Base-by-base conservation (phyloP, 2,329 filamentous ascomycete species). In the Pseudogymnoascus sp. region DNA sequence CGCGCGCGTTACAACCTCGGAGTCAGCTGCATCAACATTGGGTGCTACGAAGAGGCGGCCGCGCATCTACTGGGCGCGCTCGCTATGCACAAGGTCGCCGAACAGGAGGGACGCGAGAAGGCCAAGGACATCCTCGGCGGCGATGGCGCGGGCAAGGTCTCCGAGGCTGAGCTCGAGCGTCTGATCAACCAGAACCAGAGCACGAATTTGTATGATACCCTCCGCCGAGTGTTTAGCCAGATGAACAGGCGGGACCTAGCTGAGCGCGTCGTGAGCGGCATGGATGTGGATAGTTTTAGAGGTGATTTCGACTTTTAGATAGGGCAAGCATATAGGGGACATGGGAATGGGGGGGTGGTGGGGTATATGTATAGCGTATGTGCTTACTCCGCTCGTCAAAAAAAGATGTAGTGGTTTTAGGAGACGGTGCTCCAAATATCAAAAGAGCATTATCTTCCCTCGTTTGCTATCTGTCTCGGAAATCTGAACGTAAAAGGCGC, bases 11-110 rank as follows among this genome's bases (percentile, higher is more conserved):
- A 99, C 79, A 99, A 99, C 76, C 84, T 99, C 1, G 94, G 94
- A 52, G 94, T 97, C 8, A 91, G 86, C 64, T 97, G 94, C 75
- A 97, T 99, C 75, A 97, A 97, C 76, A 96, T 97, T 69, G 92
- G 92, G 62, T 97, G 93, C 76, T 92, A 92, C 74, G 88, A 90
- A 14, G 91, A 97, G 77, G 94, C 94, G 0, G 94, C 94, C 2
- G 89, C 91, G 64, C 94, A 99, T 76, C 84, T 99, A 63, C 84
- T 99, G 12, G 91, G 92, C 2, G 93, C 94, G 0, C 81, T 99
- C 59, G 88, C 89, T 62, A 97, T 99, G 92, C 94, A 99, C 80
- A 92, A 94, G 74, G 87, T 92, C 5, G 91, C 96, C 12, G 92
- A 97, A 77, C 85, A 85, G 70, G 90, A 92, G 72, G 92, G 91